phyloP scores from a whole-genome alignment of 164 flowering plant species.

The Aristolochia fimbriata region DNA sequence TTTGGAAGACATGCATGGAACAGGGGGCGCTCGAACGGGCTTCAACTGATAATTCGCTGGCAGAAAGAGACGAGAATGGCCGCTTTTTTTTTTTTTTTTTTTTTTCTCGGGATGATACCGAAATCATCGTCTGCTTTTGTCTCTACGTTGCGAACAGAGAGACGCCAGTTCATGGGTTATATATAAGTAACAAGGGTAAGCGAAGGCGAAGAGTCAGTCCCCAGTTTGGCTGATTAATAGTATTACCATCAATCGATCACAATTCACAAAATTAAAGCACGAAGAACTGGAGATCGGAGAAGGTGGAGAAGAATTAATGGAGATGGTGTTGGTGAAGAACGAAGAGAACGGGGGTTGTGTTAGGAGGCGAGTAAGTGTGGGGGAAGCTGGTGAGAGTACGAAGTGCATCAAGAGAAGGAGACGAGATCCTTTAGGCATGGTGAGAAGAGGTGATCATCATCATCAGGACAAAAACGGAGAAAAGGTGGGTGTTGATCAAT shows the following conservation, averaged over 20 bases:
- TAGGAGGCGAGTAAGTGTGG: slow-evolving; percentile 10
- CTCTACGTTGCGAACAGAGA: not conserved
- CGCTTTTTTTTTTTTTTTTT: slow-evolving; percentile 3
- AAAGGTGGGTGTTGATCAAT: slow-evolving; percentile 16
- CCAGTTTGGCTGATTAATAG: no score
- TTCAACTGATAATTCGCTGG: not conserved
- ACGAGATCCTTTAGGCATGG: slow-evolving; percentile 11
- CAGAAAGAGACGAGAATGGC: slow-evolving; percentile 1
- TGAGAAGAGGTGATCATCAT: not conserved
- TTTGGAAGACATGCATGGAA: no score
- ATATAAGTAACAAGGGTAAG: not conserved
- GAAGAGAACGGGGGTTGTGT: slow-evolving; percentile 13
- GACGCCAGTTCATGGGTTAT: not conserved
- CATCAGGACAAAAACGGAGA: slow-evolving; percentile 1
- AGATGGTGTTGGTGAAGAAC: slow-evolving; percentile 18
- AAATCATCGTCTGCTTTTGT: slow-evolving; percentile 16
- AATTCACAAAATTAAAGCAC: no score
- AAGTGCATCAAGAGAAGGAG: slow-evolving; percentile 35
- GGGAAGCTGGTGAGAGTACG: slow-evolving; percentile 12
- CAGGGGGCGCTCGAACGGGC: not conserved
- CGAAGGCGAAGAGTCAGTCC: not conserved
- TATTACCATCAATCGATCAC: no score
- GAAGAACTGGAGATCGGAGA: no score
- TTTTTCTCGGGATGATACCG: slow-evolving; percentile 5
- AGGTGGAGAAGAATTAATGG: slow-evolving; percentile 15